These are phyloP conservation scores for Chalaropsis ovoidea DNA, from an alignment of 2,329 filamentous ascomycete species.

Conservation along the genomic window DNA sequence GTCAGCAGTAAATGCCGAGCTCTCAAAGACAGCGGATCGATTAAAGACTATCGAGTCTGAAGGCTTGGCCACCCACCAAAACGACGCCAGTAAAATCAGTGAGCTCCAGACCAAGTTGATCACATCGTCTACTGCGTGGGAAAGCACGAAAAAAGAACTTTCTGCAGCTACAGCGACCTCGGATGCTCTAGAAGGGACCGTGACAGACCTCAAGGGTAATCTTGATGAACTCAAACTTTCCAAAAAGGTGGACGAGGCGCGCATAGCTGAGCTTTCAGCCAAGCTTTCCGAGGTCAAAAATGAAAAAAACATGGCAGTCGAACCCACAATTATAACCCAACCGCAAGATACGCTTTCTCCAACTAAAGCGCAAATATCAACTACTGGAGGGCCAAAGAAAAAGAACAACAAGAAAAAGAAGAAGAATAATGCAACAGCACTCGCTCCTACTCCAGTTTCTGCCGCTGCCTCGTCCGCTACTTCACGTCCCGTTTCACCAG, in stretches of 20 bases:
- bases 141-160: conserved; percentile 37
- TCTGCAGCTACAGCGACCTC: conserved; percentile 35
- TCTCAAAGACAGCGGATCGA: conserved; percentile 27
- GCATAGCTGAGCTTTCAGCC: conserved; percentile 36
- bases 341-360: conserved; percentile 29
- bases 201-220: conserved; percentile 14
- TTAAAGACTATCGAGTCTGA: conserved; percentile 24
- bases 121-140: conserved; percentile 32
- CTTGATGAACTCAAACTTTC: conserved; percentile 31
- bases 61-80: conserved; percentile 30
- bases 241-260: conserved; percentile 36
- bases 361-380: conserved; percentile 24
- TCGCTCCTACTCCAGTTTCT: conserved; percentile 28
- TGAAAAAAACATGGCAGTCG: conserved; percentile 26
- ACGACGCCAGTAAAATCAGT: conserved; percentile 31
- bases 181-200: conserved; percentile 24
- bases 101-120: conserved; percentile 33
- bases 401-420: conserved; percentile 91
- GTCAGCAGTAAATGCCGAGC: not conserved
- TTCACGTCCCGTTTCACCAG: conserved; percentile 18
- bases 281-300: conserved; percentile 29
- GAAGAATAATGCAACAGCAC: conserved; percentile 52
- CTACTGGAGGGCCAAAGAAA: conserved; percentile 34
- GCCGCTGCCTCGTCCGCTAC: conserved; percentile 25
- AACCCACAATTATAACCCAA: conserved; percentile 28